These are phyloP conservation scores for Malus hybrid DNA, from an alignment of 331 rosid species.

Conservation along the genomic window DNA sequence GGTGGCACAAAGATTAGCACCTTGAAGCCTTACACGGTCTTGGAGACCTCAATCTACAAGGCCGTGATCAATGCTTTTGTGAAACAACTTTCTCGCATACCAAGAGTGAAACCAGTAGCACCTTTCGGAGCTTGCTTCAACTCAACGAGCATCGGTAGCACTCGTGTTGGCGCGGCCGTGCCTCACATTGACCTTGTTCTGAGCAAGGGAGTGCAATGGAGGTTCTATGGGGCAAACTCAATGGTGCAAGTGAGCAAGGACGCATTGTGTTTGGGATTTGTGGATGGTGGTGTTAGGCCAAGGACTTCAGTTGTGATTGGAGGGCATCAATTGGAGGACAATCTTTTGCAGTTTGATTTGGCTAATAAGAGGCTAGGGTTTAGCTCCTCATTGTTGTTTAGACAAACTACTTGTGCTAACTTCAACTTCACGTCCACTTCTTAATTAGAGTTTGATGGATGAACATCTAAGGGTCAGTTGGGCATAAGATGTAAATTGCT, in stretches of 20 bases:
- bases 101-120: constrained; percentile 20
- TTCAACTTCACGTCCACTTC: constrained; percentile 12
- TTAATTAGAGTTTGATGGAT: background rate
- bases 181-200: constrained; percentile 38
- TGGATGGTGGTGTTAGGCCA: constrained; percentile 22
- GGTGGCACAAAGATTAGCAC: constrained; percentile 48
- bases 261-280: constrained; percentile 41
- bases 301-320: constrained; percentile 40
- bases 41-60: constrained; percentile 42
- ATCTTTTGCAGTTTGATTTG: constrained; percentile 20
- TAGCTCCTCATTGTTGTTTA: constrained; percentile 16
- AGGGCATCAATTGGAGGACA: constrained; percentile 39
- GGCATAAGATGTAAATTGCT: too few species aligned
- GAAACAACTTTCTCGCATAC: constrained; percentile 2
- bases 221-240: constrained; percentile 38
- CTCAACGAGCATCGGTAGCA: background rate
- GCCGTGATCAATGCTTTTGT: constrained; percentile 27
- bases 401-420: constrained; percentile 21
- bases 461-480: too few species aligned
- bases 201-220: constrained; percentile 40
- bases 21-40: constrained; percentile 37
- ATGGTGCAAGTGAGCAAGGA: constrained; percentile 34
- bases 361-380: constrained; percentile 23
- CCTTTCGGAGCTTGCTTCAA: constrained; percentile 38
- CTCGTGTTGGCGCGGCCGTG: background rate